These are phyloP conservation scores for Plicaturopsis crispa DNA, from an alignment of 768 basidiomycete species.

Conservation along the genomic window DNA sequence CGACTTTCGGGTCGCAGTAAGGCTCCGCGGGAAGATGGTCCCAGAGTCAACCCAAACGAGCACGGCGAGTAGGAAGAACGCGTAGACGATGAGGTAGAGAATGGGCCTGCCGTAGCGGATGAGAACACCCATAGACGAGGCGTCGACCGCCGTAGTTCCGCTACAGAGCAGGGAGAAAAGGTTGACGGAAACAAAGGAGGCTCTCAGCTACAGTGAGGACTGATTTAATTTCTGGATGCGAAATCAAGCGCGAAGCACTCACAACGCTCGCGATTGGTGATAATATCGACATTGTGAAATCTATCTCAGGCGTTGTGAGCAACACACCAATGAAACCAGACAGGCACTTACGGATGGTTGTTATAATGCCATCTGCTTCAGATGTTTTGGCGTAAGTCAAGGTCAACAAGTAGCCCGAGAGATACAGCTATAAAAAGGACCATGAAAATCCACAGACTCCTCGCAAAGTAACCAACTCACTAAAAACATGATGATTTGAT, in stretches of 20 bases:
- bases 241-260: constrained; percentile 18
- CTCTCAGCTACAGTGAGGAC: constrained; percentile 40
- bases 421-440: constrained; percentile 38
- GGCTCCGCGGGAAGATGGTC: constrained; percentile 35
- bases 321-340: neutral
- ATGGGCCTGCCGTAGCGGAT: constrained; percentile 69
- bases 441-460: constrained; percentile 1
- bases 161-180: constrained; percentile 69
- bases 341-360: constrained; percentile 41
- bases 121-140: constrained; percentile 44
- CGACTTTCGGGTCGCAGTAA: constrained; percentile 16
- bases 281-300: constrained; percentile 61
- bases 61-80: constrained; percentile 48
- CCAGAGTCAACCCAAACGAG: constrained; percentile 73
- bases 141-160: constrained; percentile 37
- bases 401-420: constrained; percentile 62
- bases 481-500: constrained; percentile 65
- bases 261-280: constrained; percentile 68
- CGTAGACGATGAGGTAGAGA: constrained; percentile 58
- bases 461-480: constrained; percentile 30
- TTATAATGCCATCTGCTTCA: constrained; percentile 44
- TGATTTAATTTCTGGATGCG: neutral
- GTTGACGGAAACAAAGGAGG: constrained; percentile 70
- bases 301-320: constrained; percentile 13
- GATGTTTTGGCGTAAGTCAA: constrained; percentile 66